Base-by-base conservation (phyloP, 768 basidiomycete species). In the Leccinum obscurum region DNA sequence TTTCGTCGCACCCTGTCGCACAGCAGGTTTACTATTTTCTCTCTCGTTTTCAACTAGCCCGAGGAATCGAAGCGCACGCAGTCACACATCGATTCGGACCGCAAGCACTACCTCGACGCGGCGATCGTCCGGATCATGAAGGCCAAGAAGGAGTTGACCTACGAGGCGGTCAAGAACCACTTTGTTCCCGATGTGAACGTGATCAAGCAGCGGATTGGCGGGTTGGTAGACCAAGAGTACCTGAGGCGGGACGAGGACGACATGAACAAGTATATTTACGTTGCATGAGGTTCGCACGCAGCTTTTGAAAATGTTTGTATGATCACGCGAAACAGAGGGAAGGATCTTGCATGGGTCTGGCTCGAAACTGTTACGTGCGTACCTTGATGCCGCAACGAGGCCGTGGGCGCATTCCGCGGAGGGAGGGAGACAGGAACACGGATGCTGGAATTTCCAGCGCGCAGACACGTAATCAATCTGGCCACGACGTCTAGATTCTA, bases 71-170 rank as follows among this genome's bases (percentile, higher is more conserved):
- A 84, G 60, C 84, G 86, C 58, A 95, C 93, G 6, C 92, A 93
- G 68, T 82, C 81, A 2, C 83, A 89, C 51, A 93, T 99, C 41
- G 91, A 95, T 64, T 85, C 87, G 37, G 95, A 98, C 73, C 85
- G 96, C 61, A 87, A 88, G 61, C 83, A 88, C 67, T 87, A 88
- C 59, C 80, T 98, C 14, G 94, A 98, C 65, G 95, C 95, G 1
- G 95, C 95, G 22, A 95, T 99, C 66, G 96, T 99, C 35, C 88
- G 97, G 6, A 86, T 96, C 68, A 95, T 98, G 94, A 98, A 98
- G 73, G 87, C 86, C 3, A 84, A 85, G 66, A 98, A 96, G 77
- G 89, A 90, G 75, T 78, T 96, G 75, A 79, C 77, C 26, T 86
- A 93, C 67, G 86, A 90, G 20, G 89, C 93, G 24, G 92, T 98